Base-by-base conservation (phyloP, 2,329 filamentous ascomycete species). In the Blastomyces percursus region DNA sequence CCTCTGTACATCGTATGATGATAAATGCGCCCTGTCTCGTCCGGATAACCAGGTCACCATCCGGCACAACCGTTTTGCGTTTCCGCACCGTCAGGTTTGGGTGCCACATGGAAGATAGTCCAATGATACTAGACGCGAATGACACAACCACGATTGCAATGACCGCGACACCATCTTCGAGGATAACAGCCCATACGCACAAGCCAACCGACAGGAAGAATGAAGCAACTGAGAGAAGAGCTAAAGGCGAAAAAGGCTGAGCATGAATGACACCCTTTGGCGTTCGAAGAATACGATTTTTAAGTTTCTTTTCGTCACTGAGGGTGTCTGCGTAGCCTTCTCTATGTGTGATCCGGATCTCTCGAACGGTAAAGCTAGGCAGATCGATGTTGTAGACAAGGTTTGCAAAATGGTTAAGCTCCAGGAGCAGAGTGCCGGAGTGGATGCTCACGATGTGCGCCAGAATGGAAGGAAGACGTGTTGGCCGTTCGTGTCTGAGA, bases 361-460 rank as follows among this genome's bases (percentile, higher is more conserved):
- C 78, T 63, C 75, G 73, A 69, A 85, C 82, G 19, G 75, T 71
- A 63, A 80, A 82, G 2, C 79, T 71, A 3, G 74, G 72, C 21
- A 81, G 67, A 6, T 79, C 74, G 24, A 84, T 77, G 3, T 80
- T 80, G 60, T 84, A 81, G 62, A 86, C 79, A 65, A 86, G 82
- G 66, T 84, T 84, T 50, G 84, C 81, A 66, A 86, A 86, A 75
- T 84, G 85, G 61, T 84, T 83, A 5, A 86, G 79, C 1, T 81
- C 79, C 62, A 80, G 78, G 35, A 84, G 77, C 1, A 78, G 75
- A 3, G 79, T 80, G 57, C 84, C 84, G 64, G 79, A 83, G 66
- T 82, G 78, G 9, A 86, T 82, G n/a, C 84, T 84, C 1, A 80
- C 79, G 69, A 86, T 81, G 61, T 79, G 79, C 50, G 82, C 82